Evolutionary conservation across 768 basidiomycete genomes (phyloP).

Genomic region (Clitopilus passeckerianus): DNA sequence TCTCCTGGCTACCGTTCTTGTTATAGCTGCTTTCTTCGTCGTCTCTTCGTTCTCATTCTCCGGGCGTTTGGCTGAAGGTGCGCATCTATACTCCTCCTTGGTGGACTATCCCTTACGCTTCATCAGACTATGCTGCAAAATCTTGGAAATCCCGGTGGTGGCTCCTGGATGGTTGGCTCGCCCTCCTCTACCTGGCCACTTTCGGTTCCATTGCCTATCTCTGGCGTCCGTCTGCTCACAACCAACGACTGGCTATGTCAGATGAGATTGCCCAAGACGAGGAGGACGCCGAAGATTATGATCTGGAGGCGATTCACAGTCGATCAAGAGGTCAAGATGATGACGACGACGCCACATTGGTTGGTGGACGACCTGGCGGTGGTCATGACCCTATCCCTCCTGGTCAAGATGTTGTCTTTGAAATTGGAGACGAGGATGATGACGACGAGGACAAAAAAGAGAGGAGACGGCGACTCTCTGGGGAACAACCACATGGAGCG

Average conservation of each 20-base stretch:
- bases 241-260: slow-evolving; percentile 93
- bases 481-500: slow-evolving; percentile 39
- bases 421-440: slow-evolving; percentile 83
- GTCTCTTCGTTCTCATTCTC: slow-evolving; percentile 91
- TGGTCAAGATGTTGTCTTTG: slow-evolving; percentile 80
- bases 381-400: slow-evolving; percentile 39
- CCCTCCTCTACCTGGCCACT: slow-evolving; percentile 78
- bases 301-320: slow-evolving; percentile 68
- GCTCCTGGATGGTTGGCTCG: slow-evolving; percentile 93
- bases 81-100: slow-evolving; percentile 9
- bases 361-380: slow-evolving; percentile 46
- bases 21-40: slow-evolving; percentile 87
- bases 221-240: slow-evolving; percentile 91
- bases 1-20: slow-evolving; percentile 73
- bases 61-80: slow-evolving; percentile 86
- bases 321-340: slow-evolving; percentile 50
- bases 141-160: slow-evolving; percentile 93
- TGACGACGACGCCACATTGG: slow-evolving; percentile 70
- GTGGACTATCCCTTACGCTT: not conserved
- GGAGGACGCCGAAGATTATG: slow-evolving; percentile 90
- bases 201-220: slow-evolving; percentile 82
- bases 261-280: slow-evolving; percentile 96
- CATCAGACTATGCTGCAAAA: slow-evolving; percentile 81
- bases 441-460: slow-evolving; percentile 42
- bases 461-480: slow-evolving; percentile 50